Base-by-base conservation (phyloP, 176 grass and related monocot species). In the Carex myosuroides region DNA sequence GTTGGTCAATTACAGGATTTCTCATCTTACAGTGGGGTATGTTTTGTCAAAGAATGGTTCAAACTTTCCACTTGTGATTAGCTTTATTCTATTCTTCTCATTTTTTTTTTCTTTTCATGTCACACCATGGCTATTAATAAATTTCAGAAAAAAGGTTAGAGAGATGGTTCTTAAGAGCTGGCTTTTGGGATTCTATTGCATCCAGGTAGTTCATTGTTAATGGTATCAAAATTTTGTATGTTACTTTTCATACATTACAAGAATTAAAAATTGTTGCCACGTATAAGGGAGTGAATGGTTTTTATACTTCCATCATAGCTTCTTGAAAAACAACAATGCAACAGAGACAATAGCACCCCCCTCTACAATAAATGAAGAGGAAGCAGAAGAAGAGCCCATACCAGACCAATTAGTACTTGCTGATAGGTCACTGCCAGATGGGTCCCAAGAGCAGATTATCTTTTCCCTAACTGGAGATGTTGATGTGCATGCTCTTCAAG, bases 131-230 rank as follows among this genome's bases (percentile, higher is more conserved):
- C 57, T 81, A 13, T 81, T 81, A 26, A 39, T 62, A 68, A 14
- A 64, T 82, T 82, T 29, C 61, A 83, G 80, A 83, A 54, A 64
- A 18, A 53, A 83, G 59, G 62, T 21, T 64, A 17, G 3, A 63
- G 50, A 24, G 41, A 84, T 92, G 90, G 90, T 81, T 92, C 76
- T 88, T 98, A 85, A 98, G 84, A 71, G 95, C 95, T 86, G 88
- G 92, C 54, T 88, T 94, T 84, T 98, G 95, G 95, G 95, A 94
- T 85, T 98, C 95, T 46, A 90, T 98, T 68, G 92, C 83, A 88
- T 93, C 92, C 18, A 89, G 92, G 95, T 98, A 91, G 85, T 71
- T 80, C n/a, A 72, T 52, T n/a, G 2, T 46, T 13, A 22, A 81
- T n/a, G 44, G 8, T 48, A 24, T 70, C 81, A 41, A 67, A 65